Evolutionary conservation across 2,329 filamentous ascomycete genomes (phyloP).

Genomic region (Epichloe sp.): DNA sequence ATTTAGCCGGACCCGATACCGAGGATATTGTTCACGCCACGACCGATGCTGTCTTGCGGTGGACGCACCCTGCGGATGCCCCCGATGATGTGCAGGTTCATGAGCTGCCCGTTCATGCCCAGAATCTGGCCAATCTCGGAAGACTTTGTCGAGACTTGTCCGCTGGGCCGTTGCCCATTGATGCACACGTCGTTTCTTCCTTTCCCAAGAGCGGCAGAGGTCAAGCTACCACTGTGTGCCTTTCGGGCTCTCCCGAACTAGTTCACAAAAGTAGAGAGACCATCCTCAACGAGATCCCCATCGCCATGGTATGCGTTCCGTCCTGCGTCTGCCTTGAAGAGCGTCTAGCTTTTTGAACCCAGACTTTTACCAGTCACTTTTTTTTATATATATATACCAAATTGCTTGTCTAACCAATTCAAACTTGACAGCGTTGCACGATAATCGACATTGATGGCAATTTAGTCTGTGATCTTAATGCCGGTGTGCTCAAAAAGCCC

Average conservation of each 20-base stretch:
- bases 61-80: conserved; percentile 84
- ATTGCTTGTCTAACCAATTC: not conserved
- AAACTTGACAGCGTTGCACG: conserved; percentile 53
- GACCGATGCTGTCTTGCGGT: conserved; percentile 72
- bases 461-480: conserved; percentile 63
- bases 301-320: conserved; percentile 62
- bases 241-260: conserved; percentile 75
- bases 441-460: conserved; percentile 88
- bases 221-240: conserved; percentile 74
- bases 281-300: conserved; percentile 82
- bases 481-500: conserved; percentile 56
- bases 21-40: conserved; percentile 93
- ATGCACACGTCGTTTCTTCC: conserved; percentile 73
- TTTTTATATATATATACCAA: not conserved
- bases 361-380: not conserved
- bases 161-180: conserved; percentile 54
- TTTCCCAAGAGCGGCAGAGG: conserved; percentile 60
- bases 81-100: conserved; percentile 74
- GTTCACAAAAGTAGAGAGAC: conserved; percentile 83
- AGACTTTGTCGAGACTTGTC: conserved; percentile 74
- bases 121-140: conserved; percentile 70
- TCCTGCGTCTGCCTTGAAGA: not conserved
- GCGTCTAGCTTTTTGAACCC: not conserved
- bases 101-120: conserved; percentile 81
- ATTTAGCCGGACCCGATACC: conserved; percentile 79